Base-by-base conservation (phyloP, 345 rosid species). In the Carallia brachiata region DNA sequence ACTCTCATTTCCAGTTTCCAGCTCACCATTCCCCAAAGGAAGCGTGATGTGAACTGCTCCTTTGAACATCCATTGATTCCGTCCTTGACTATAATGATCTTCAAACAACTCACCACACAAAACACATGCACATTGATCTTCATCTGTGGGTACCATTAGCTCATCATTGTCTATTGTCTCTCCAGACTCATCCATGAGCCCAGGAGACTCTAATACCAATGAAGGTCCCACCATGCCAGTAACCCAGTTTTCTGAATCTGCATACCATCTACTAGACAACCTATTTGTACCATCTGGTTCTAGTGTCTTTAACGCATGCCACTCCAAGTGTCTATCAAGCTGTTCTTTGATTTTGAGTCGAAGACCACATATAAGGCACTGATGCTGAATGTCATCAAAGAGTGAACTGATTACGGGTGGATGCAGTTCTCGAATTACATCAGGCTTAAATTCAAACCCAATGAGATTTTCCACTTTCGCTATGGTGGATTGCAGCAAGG, bases 81-180 rank as follows among this genome's bases (percentile, higher is more conserved):
- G 83, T 70, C 77, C 88, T 37, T 66, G 83, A 81, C 84, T 69
- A 75, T 82, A 95, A 78, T 78, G 82, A 70, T 95, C 99, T 74
- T 95, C 96, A 84, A 95, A 95, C 63, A 92, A 70, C 75, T 89
- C 91, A 40, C 98, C 99, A 73, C 99, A 95, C 56, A 95, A 64
- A 67, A 92, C 66, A 77, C 99, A 95, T 30, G 86, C 93, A 78
- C 83, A 88, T 65, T 89, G 97, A 70, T 80, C 79, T 77, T 95
- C 99, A 79, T 95, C 94, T 12, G 92, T 94, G 60, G 82, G 84
- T 76, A 88, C 90, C 75, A 83, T 80, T 37, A 75, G 81, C 68
- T 79, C 89, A 69, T 74, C 82, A 52, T 72, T 54, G 30, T 72
- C 85, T 12, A 50, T 68, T n/a, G 52, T 70, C 71, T 66, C 74